These are phyloP conservation scores for Dovyalis caffra DNA, from an alignment of 345 rosid genomes.

Conservation along the genomic window DNA sequence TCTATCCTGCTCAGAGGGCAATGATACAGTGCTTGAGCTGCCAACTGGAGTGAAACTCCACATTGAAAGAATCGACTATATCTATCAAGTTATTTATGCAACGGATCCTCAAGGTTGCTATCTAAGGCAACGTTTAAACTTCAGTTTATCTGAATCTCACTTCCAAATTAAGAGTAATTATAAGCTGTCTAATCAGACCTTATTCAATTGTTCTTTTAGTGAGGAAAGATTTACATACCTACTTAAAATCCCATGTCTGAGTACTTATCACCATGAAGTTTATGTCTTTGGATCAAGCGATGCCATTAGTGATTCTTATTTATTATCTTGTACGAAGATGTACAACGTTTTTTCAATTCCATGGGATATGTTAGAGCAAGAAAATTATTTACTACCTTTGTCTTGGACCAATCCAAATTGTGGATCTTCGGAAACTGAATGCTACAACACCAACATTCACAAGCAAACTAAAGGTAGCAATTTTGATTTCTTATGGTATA, in stretches of 20 bases:
- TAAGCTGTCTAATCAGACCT: no score
- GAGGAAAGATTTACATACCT: accelerated
- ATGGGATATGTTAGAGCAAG: accelerated
- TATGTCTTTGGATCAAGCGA: accelerated
- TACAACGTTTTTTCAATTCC: not conserved
- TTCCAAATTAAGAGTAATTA: no score
- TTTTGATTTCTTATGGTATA: no score
- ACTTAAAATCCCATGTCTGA: not conserved
- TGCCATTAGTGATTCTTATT: not conserved
- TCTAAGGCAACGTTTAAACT: no score
- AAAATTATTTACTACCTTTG: not conserved
- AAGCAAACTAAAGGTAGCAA: not conserved
- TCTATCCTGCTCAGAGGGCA: no score
- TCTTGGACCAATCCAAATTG: not conserved
- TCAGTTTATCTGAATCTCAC: no score
- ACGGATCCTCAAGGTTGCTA: no score
- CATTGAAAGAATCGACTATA: no score
- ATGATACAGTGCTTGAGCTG: no score
- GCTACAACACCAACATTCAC: not conserved
- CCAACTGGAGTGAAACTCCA: no score
- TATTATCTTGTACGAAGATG: slow-evolving; percentile 17
- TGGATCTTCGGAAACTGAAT: not conserved
- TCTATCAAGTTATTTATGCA: no score
- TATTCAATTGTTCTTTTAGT: slow-evolving; percentile 5
- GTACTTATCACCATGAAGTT: not conserved